Conservation (phyloP, 2,329 filamentous ascomycete genomes). For the Coniochaeta sp. region DNA sequence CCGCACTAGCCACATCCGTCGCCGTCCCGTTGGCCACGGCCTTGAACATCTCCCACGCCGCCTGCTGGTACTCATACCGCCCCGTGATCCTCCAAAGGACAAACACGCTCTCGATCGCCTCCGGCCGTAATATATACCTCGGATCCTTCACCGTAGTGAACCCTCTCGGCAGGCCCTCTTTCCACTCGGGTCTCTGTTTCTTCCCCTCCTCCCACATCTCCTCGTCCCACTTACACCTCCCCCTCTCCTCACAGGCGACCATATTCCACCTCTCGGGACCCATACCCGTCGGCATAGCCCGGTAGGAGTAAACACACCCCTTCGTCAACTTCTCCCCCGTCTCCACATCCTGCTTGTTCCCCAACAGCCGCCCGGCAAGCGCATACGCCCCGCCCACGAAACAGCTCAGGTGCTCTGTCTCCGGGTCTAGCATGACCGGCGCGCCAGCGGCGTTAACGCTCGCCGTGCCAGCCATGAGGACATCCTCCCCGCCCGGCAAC, state of each 20-base stretch:
- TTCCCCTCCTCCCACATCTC: conserved; percentile 23
- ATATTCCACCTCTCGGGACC: conserved; percentile 38
- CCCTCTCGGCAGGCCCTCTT: conserved; percentile 42
- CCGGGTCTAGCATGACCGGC: conserved; percentile 22
- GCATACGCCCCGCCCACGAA: conserved; percentile 67
- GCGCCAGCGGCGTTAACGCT: conserved; percentile 15
- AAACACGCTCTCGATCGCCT: conserved; percentile 34
- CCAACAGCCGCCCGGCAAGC: conserved; percentile 57
- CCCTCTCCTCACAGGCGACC: conserved; percentile 31
- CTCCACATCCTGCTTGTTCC: conserved; percentile 43
- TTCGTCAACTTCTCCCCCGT: conserved; percentile 50
- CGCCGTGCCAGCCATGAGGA: conserved; percentile 49
- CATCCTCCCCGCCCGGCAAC: conserved; percentile 47
- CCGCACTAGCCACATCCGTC: conserved; percentile 40
- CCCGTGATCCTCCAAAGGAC: conserved; percentile 46
- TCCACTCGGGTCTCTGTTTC: conserved; percentile 27
- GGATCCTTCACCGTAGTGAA: conserved; percentile 52
- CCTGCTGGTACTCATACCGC: conserved; percentile 36
- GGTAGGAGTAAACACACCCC: conserved; percentile 58
- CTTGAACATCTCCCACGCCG: conserved; percentile 47
- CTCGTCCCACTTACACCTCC: conserved; percentile 45
- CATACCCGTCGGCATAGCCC: conserved; percentile 45
- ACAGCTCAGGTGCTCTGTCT: conserved; percentile 55
- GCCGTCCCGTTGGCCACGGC: conserved; percentile 36
- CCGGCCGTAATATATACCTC: conserved; percentile 37